A percentile compares a stretch with the other conserved stretches of the same genome.
Conservation (phyloP, 2,329 filamentous ascomycete species). For the Xylaria sp. region DNA sequence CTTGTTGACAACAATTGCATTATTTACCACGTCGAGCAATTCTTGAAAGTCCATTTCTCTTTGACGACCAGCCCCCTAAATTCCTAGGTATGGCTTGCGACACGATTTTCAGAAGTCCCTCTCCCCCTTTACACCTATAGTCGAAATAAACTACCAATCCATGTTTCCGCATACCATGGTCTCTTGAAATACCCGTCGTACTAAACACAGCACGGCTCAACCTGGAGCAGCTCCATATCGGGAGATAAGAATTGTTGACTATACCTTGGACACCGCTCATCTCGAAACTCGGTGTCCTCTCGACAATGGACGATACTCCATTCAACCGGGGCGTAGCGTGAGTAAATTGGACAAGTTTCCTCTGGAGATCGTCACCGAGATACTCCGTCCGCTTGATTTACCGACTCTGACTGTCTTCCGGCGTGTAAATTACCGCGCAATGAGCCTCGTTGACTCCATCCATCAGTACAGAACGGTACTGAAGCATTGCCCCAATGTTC, state of each 20-base stretch:
- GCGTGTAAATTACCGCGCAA: slow-evolving; percentile 43
- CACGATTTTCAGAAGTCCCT: no score
- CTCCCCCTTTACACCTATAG: no score
- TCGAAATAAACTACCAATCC: no score
- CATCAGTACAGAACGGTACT: slow-evolving; percentile 47
- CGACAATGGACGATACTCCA: slow-evolving; percentile 20
- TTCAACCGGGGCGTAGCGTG: background rate
- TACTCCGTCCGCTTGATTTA: slow-evolving; percentile 36
- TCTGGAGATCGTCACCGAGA: slow-evolving; percentile 28
- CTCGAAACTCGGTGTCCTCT: slow-evolving; percentile 23
- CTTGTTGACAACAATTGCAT: no score
- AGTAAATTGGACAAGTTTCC: no score
- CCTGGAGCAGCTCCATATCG: slow-evolving; percentile 8
- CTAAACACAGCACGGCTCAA: background rate
- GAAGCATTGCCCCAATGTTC: slow-evolving; percentile 46
- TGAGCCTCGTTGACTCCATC: slow-evolving; percentile 50
- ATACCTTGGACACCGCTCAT: slow-evolving; percentile 25
- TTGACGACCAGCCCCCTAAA: no score
- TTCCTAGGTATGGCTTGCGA: no score
- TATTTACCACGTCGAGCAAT: no score
- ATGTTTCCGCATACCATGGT: no score
- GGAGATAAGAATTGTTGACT: slow-evolving; percentile 21
- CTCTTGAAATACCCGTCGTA: background rate
- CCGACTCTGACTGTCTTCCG: slow-evolving; percentile 35
- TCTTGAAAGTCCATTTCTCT: no score